These are phyloP conservation scores for Rhizophora apiculata DNA, from an alignment of 345 rosid species.

Conservation along the genomic window DNA sequence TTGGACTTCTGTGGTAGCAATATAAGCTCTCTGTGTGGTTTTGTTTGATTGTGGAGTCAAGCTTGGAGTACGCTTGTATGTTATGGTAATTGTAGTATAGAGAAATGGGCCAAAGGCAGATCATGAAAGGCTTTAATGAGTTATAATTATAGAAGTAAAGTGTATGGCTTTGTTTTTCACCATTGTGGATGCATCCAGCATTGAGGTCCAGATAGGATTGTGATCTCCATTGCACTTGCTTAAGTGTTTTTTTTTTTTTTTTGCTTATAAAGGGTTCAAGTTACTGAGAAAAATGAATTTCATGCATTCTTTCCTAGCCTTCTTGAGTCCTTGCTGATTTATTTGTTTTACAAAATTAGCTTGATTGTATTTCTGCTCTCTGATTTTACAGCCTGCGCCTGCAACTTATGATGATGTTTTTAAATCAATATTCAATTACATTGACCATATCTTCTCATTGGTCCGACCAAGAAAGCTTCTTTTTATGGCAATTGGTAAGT, in stretches of 20 bases:
- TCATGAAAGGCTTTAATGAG: too few species aligned
- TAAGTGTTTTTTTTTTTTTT: background rate
- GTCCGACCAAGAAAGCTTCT: conserved; percentile 98
- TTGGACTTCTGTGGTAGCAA: too few species aligned
- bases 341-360: background rate
- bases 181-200: too few species aligned
- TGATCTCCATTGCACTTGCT: background rate
- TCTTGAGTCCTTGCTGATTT: background rate
- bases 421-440: conserved; percentile 78
- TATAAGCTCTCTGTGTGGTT: too few species aligned
- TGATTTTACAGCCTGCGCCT: conserved; percentile 72
- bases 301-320: background rate
- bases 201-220: background rate
- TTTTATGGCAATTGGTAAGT: conserved; percentile 88
- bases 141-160: too few species aligned
- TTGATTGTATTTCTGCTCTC: conserved; percentile 2
- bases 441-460: conserved; percentile 78
- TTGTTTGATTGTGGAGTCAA: too few species aligned
- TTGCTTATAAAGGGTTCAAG: background rate
- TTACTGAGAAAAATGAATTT: background rate
- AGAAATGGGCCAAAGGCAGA: too few species aligned
- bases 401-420: conserved; percentile 90
- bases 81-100: too few species aligned
- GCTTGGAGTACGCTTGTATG: too few species aligned
- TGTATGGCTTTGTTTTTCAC: too few species aligned